Percentiles rank a stretch among this genome's conserved stretches.
Conservation (phyloP, 164 flowering plant species). For the Stephania japonica region DNA sequence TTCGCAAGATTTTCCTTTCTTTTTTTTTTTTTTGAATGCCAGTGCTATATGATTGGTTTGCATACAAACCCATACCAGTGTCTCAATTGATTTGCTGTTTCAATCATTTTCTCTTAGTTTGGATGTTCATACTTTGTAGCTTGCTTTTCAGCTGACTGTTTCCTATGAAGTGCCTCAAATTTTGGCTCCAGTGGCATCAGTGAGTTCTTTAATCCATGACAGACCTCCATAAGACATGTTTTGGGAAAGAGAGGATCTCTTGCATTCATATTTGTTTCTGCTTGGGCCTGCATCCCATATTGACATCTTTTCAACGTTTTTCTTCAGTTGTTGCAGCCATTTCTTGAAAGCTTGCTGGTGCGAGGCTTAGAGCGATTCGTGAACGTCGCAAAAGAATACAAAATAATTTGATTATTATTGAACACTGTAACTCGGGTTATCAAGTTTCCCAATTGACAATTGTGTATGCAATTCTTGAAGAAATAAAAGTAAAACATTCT, state of each 20-base stretch:
- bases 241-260: not conserved
- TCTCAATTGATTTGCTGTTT: not conserved
- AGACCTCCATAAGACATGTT: not conserved
- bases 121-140: not conserved
- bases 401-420: slow-evolving; percentile 2
- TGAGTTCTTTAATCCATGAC: slow-evolving; percentile 30
- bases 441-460: not conserved
- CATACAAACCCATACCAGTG: not conserved
- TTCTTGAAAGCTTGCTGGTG: slow-evolving; percentile 53
- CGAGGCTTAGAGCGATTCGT: slow-evolving; percentile 73
- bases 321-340: slow-evolving; percentile 69
- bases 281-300: not conserved
- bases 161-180: slow-evolving; percentile 87
- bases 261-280: not conserved
- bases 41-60: not conserved
- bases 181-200: slow-evolving; percentile 71
- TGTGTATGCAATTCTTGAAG: not conserved
- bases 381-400: slow-evolving; percentile 40
- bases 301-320: slow-evolving; percentile 3
- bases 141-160: slow-evolving; percentile 69
- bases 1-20: not conserved
- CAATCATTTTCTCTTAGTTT: not conserved
- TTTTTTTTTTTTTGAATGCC: not conserved
- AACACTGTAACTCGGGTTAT: not conserved
- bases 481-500: not conserved